phyloP scores from a whole-genome alignment of 2,329 filamentous ascomycete genomes.

The Leptographium galeiforme region DNA sequence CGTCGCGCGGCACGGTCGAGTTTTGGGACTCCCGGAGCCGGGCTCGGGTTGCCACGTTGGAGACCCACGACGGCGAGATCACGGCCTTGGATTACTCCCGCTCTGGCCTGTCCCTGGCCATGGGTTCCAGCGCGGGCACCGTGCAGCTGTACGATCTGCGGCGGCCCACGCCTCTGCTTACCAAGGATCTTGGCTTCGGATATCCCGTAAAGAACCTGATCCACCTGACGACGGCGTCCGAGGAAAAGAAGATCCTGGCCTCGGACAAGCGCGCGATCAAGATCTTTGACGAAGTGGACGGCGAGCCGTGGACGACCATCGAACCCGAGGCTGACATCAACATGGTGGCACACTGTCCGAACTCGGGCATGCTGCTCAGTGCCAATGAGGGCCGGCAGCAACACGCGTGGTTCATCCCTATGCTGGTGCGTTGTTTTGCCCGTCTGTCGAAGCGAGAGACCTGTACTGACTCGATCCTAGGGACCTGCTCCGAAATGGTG shows the following conservation, averaged over 20 bases:
- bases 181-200: conserved; percentile 92
- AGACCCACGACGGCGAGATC: conserved; percentile 56
- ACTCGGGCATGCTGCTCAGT: conserved; percentile 89
- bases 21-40: conserved; percentile 89
- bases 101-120: conserved; percentile 72
- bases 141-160: conserved; percentile 87
- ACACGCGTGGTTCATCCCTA: conserved; percentile 50
- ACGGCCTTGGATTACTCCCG: conserved; percentile 79
- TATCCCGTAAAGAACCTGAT: conserved; percentile 80
- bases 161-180: conserved; percentile 70
- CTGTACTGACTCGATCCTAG: not conserved
- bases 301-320: conserved; percentile 86
- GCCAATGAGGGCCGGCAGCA: conserved; percentile 95
- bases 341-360: conserved; percentile 80
- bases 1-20: conserved; percentile 87
- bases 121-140: conserved; percentile 77
- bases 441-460: not conserved
- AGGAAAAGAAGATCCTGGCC: conserved; percentile 78
- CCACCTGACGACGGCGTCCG: conserved; percentile 55
- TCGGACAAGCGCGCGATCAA: conserved; percentile 95
- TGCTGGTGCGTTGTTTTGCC: conserved; percentile 7
- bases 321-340: conserved; percentile 93
- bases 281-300: conserved; percentile 76
- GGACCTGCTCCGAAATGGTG: conserved; percentile 94
- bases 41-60: conserved; percentile 64